Evolutionary conservation across 331 rosid species (phyloP), one percentile per base, ranked within the genome.

Genomic region (Malus hybrid): DNA sequence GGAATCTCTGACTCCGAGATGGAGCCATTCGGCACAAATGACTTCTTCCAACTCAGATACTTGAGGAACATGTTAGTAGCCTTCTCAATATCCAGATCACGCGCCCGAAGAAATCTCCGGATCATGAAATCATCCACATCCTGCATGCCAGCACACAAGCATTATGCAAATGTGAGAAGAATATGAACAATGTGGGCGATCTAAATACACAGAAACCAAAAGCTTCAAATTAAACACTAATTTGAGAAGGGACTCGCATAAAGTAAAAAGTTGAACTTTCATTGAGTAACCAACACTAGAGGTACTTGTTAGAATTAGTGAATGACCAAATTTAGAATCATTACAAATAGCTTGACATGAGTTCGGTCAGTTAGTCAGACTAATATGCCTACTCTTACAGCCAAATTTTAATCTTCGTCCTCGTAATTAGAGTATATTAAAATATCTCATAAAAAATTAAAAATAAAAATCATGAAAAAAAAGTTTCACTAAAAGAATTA

Each of bases 101-200:
- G 91, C 27, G 91, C 91, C 20, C 91, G 76, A 12, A 87, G 79
- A 79, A 87, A 87, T 76, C 91, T 85, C 69, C 89, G 74, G 14
- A 87, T 69, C 82, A 75, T 80, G 66, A 80, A 71, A 71, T 87
- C 87, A 77, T 85, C 87, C 59, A 78, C 87, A 65, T 83, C 86
- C 87, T 87, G 65, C 70, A 15, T 27, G 44, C 62, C 50, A 14
- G 33, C 33, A 31, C 10, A 28, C 31, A 32, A 34, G 64, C 71
- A 66, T 6, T 32, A 44, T 6, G 20, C 59, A 77, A 7, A 24
- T 33, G 7, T 33, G 8, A 2, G 77, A 24, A 73, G 18, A 7
- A 2, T 5, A 27, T 57, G 33, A 60, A 10, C 59, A 73, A 24
- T 15, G 39, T 3, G 24, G 36, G 39, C 36, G 27, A 39, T 73